phyloP scores from a whole-genome alignment of 306 rosid species.

The Pterocarpus santalinus region DNA sequence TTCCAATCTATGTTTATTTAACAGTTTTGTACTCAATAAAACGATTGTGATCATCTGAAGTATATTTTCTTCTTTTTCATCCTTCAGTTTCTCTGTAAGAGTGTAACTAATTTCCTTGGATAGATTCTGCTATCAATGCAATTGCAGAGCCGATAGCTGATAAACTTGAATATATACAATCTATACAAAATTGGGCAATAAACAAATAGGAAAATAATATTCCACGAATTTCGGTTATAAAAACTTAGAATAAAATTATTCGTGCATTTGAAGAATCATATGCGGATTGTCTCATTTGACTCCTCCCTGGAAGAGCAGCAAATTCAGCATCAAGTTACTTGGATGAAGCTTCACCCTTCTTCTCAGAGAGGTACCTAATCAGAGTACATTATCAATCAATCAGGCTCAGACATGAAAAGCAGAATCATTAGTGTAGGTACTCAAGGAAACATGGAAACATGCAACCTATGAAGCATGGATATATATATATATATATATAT shows the following conservation, averaged over 20 bases:
- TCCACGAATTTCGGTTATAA: background rate
- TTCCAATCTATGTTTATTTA: no score
- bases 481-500: no score
- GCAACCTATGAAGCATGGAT: no score
- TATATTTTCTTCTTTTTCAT: background rate
- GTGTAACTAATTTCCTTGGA: background rate
- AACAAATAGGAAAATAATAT: background rate
- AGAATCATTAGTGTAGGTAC: background rate
- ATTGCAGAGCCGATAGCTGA: background rate
- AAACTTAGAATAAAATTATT: background rate
- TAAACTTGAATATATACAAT: background rate
- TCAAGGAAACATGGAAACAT: background rate
- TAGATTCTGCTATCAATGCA: background rate
- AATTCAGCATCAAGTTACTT: slow-evolving; percentile 43
- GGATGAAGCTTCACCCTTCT: slow-evolving; percentile 62
- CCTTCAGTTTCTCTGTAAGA: background rate
- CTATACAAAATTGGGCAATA: background rate
- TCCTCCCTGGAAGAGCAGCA: background rate
- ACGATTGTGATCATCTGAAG: no score
- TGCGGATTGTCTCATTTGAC: background rate
- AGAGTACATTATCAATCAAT: background rate
- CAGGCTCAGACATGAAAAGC: background rate
- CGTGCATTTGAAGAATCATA: background rate
- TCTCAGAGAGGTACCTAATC: slow-evolving; percentile 62
- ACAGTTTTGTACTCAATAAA: no score